phyloP scores from a whole-genome alignment of 164 flowering plant species.

The Malania oleifera region DNA sequence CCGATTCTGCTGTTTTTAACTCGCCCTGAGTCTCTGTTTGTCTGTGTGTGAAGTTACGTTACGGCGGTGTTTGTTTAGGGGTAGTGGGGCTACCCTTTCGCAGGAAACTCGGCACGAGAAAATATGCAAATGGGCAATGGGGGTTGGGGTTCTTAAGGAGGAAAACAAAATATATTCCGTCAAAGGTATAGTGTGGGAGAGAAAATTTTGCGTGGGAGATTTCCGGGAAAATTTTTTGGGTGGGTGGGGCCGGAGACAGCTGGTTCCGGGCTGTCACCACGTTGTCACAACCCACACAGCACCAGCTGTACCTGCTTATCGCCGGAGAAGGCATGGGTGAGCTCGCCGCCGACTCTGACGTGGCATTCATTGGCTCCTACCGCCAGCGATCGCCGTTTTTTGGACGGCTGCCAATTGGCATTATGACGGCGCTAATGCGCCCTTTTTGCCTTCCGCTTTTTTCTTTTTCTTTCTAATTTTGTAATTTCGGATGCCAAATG shows the following conservation, averaged over 20 bases:
- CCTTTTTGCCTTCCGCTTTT: no score
- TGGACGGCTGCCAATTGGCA: slow-evolving; percentile 13
- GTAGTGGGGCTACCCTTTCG: not conserved
- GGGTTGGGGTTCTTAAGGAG: no score
- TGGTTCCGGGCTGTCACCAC: slow-evolving; percentile 30
- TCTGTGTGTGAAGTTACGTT: no score
- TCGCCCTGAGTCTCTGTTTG: slow-evolving; percentile 10
- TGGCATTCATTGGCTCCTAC: slow-evolving; percentile 10
- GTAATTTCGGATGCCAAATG: no score
- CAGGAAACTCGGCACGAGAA: not conserved
- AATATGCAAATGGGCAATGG: no score
- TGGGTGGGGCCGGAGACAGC: slow-evolving; percentile 25
- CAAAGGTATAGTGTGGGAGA: no score
- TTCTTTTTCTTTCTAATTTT: no score
- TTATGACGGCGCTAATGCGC: slow-evolving; percentile 13
- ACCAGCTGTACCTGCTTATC: not conserved
- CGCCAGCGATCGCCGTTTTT: not conserved
- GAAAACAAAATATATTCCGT: no score
- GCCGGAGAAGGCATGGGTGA: no score
- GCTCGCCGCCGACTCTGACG: not conserved
- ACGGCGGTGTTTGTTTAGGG: not conserved
- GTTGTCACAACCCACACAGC: slow-evolving; percentile 13
- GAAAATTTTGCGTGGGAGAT: no score
- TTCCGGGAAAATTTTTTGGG: not conserved
- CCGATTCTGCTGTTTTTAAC: slow-evolving; percentile 13